Evolutionary conservation across 2,329 filamentous ascomycete genomes (phyloP).

Genomic region (Colletotrichum tropicale): DNA sequence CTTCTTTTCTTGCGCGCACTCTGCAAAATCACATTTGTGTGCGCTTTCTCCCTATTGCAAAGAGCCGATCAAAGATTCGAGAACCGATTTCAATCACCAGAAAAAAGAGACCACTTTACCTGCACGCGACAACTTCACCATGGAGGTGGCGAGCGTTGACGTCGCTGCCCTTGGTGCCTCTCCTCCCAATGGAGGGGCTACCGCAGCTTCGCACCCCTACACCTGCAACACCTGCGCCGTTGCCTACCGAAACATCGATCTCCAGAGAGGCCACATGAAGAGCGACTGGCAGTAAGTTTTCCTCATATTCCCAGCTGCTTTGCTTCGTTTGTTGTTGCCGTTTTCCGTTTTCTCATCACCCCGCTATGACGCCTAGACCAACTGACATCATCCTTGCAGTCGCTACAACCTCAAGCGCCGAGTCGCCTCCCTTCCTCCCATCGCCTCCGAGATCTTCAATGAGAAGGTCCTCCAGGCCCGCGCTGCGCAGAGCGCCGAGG

Average conservation of each 20-base stretch:
- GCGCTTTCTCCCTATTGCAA: not conserved
- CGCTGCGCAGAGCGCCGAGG: slow-evolving; percentile 81
- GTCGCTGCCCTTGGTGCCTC: slow-evolving; percentile 18
- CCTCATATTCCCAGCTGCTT: not conserved
- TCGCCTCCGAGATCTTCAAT: slow-evolving; percentile 90
- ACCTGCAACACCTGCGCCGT: slow-evolving; percentile 99
- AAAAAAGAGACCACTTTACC: not conserved
- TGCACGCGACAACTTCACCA: slow-evolving; percentile 30
- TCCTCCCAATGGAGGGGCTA: slow-evolving; percentile 31
- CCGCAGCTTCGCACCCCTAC: slow-evolving; percentile 75
- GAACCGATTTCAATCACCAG: not conserved
- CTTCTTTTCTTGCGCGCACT: not conserved
- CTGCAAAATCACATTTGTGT: not conserved
- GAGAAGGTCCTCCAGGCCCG: slow-evolving; percentile 95
- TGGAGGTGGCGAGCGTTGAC: slow-evolving; percentile 46
- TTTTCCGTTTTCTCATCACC: not conserved
- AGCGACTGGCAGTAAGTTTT: slow-evolving; percentile 93
- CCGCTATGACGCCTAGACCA: not conserved
- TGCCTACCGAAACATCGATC: slow-evolving; percentile 90
- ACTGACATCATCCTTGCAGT: slow-evolving; percentile 46
- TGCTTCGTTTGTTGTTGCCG: not conserved
- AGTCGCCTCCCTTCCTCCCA: slow-evolving; percentile 87
- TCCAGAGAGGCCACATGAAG: slow-evolving; percentile 96
- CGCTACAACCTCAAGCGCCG: slow-evolving; percentile 96
- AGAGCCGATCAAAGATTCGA: not conserved